Conservation (phyloP, 441 rosid genomes). For the Pelargonium citronellum region DNA sequence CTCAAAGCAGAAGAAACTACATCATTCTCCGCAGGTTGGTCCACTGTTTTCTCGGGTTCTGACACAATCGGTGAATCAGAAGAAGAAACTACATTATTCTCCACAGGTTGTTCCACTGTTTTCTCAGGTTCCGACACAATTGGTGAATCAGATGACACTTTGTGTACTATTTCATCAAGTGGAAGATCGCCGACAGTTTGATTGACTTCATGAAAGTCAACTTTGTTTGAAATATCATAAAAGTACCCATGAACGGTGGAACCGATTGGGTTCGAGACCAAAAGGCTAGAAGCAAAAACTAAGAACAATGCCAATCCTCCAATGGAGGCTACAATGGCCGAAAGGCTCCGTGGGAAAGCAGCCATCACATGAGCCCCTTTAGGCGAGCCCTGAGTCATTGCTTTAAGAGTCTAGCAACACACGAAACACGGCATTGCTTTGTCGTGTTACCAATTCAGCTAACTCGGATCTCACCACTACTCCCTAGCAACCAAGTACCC, state of each 20-base stretch:
- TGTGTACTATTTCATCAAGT: constrained; percentile 18
- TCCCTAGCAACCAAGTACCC: background rate
- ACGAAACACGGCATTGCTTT: background rate
- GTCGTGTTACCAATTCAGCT: background rate
- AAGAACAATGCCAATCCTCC: constrained; percentile 63
- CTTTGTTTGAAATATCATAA: constrained; percentile 37
- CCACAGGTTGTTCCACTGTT: constrained; percentile 13
- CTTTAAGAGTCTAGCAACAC: constrained; percentile 18
- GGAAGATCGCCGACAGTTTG: constrained; percentile 18
- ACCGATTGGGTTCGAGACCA: constrained; percentile 55
- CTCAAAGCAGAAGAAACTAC: constrained; percentile 14
- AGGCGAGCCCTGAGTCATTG: constrained; percentile 61
- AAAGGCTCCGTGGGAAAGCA: constrained; percentile 54
- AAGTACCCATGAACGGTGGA: constrained; percentile 54
- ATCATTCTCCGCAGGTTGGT: constrained; percentile 13
- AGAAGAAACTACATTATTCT: constrained; percentile 12
- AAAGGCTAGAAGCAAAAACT: constrained; percentile 56
- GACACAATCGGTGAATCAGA: constrained; percentile 14
- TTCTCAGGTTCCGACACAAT: constrained; percentile 12
- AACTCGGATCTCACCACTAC: background rate
- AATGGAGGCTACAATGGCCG: constrained; percentile 43
- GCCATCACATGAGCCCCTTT: constrained; percentile 32
- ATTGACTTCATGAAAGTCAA: constrained; percentile 26
- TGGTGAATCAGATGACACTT: constrained; percentile 14
- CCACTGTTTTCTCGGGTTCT: constrained; percentile 10